Evolutionary conservation across 495 filamentous ascomycete genomes (phyloP), one percentile per base, ranked within the genome.

Genomic region (Thozetella sp.): DNA sequence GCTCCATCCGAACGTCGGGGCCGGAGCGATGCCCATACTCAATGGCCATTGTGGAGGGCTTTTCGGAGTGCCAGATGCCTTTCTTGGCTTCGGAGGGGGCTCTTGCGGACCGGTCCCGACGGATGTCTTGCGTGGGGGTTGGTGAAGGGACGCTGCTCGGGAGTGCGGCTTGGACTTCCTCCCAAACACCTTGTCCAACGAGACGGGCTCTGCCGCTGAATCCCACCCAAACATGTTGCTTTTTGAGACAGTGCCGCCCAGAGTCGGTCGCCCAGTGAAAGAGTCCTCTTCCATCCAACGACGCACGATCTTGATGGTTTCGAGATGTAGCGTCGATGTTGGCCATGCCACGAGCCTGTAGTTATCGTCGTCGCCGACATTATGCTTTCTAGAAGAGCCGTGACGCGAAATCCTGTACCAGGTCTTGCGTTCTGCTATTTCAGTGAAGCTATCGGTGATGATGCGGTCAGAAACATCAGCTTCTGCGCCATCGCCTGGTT

Each of bases 401-500:
- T 74, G 76, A 10, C 84, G 76, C 17, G 85, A 86, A 4, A 88
- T 67, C 23, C 85, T 82, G 60, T 88, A 88, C 86, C 86, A 88
- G 3, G 76, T 77, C 64, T 84, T 88, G 46, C 86, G 82, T 57
- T 85, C 75, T n/a, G 80, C 79, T 1, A 77, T 78, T 17, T 79
- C 69, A 17, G 70, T 69, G 54, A 85, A 83, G 40, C 70, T 81
- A 65, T 86, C 76, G 51, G 63, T 61, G 40, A 80, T 73, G 64
- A 80, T 57, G 53, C 65, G 64, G 6, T 78, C 76, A 1, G 73
- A 54, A 0, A 78, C 19, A 6, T 73, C 68, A 4, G 53, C 34
- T 22, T 52, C 43, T 10, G 54, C 55, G 6, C 25, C 25, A 27
- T 45, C 11, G 27, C 59, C 13, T 13, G 12, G 20, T 17, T 4